Percentiles rank a stretch among this genome's conserved stretches.
Evolutionary conservation across 78 protist genomes (phyloP).

Genomic region (Chrysochromulina parva): DNA sequence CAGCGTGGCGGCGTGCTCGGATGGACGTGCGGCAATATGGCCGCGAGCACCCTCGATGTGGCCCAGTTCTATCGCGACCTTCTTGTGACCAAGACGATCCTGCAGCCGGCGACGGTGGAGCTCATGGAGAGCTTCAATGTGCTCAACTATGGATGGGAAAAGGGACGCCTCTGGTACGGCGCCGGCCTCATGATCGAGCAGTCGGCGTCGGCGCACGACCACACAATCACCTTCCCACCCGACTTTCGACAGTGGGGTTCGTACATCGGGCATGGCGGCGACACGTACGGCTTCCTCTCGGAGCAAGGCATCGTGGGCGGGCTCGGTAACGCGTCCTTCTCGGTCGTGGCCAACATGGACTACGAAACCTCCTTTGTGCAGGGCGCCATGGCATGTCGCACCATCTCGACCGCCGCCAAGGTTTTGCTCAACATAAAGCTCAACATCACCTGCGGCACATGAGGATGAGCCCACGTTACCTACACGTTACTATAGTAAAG

Average conservation of each 20-base stretch:
- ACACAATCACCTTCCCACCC: too few relatives aligned
- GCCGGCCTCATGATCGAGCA: background rate
- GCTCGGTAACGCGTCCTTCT: slow-evolving; percentile 11
- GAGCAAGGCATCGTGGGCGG: background rate
- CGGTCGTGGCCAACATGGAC: background rate
- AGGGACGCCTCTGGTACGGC: background rate
- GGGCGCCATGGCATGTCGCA: too few relatives aligned
- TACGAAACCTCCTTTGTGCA: background rate
- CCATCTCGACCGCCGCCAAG: too few relatives aligned
- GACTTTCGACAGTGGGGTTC: background rate
- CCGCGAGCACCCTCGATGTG: background rate
- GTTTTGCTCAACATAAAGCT: too few relatives aligned
- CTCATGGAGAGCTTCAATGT: background rate
- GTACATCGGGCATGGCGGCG: background rate
- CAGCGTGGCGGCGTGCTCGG: background rate
- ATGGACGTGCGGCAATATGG: background rate
- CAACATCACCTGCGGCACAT: too few relatives aligned
- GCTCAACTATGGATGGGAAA: background rate
- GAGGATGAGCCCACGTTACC: too few relatives aligned
- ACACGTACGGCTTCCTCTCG: slow-evolving; percentile 22
- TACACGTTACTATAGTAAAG: too few relatives aligned
- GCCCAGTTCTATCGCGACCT: background rate
- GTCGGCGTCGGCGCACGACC: background rate
- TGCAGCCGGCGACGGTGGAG: background rate
- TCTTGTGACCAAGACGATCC: background rate